These are phyloP conservation scores for Pilaira anomala DNA, from an alignment of 192 early-diverging fungal genomes.

Conservation along the genomic window DNA sequence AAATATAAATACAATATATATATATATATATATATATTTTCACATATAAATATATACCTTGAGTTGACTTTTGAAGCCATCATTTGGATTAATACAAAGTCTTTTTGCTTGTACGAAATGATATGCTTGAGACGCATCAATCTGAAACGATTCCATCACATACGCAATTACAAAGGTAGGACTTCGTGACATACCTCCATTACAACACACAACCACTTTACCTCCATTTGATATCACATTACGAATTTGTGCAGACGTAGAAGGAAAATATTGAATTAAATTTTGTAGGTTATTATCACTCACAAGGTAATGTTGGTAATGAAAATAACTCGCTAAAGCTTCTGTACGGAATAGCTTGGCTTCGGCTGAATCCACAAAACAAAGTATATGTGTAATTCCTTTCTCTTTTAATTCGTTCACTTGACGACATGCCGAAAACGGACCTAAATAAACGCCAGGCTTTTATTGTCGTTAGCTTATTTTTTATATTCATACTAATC, in stretches of 20 bases:
- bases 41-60: constrained; percentile 47
- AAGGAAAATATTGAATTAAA: constrained; percentile 77
- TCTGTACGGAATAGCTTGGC: constrained; percentile 18
- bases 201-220: constrained; percentile 67
- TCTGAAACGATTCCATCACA: constrained; percentile 72
- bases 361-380: constrained; percentile 60
- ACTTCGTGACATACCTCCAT: constrained; percentile 79
- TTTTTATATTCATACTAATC: too few relatives aligned
- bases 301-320: constrained; percentile 68
- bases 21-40: background rate
- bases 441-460: constrained; percentile 73
- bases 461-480: too few relatives aligned
- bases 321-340: constrained; percentile 41
- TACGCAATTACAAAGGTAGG: constrained; percentile 89
- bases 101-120: constrained; percentile 81
- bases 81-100: constrained; percentile 85
- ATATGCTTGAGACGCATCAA: constrained; percentile 69
- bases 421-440: constrained; percentile 68
- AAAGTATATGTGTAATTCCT: constrained; percentile 75
- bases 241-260: constrained; percentile 56
- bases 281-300: constrained; percentile 79
- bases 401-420: constrained; percentile 47
- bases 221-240: constrained; percentile 39
- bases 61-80: constrained; percentile 77
- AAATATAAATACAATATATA: background rate